phyloP scores from a whole-genome alignment of 139 green algal genomes.

The Desmodesmus armatus region DNA sequence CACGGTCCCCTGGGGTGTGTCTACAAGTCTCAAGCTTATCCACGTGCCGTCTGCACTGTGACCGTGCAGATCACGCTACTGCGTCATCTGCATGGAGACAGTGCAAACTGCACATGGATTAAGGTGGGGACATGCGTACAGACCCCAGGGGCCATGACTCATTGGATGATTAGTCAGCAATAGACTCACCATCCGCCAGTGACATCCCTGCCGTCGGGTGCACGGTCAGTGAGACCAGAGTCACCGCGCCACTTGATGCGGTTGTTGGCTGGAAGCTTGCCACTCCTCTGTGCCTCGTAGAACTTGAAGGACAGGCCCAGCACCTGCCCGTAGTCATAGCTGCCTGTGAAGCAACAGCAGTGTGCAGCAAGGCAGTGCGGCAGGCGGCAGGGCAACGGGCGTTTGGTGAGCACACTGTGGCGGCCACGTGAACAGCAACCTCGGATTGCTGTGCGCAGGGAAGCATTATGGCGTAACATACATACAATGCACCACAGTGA shows the following conservation, averaged over 20 bases:
- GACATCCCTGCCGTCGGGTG: constrained; percentile 49
- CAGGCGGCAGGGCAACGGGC: background rate
- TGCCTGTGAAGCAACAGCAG: too few species aligned
- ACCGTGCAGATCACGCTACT: too few species aligned
- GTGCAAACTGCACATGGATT: too few species aligned
- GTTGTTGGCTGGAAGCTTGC: constrained; percentile 59
- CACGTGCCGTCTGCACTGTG: too few species aligned
- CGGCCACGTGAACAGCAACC: background rate
- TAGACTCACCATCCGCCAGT: constrained; percentile 3
- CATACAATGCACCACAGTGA: background rate
- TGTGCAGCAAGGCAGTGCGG: too few species aligned
- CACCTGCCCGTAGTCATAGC: constrained; percentile 46
- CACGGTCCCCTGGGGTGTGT: too few species aligned
- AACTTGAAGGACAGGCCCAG: constrained; percentile 60
- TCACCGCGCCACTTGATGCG: constrained; percentile 64
- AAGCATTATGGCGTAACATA: background rate
- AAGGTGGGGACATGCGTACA: too few species aligned
- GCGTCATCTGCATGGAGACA: too few species aligned
- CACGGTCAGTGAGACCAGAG: constrained; percentile 48
- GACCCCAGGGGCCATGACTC: too few species aligned
- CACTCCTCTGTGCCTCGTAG: constrained; percentile 67
- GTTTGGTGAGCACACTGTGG: background rate
- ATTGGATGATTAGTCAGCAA: too few species aligned
- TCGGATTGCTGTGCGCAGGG: too few species aligned
- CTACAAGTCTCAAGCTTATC: too few species aligned